Evolutionary conservation across 768 basidiomycete species (phyloP).

Genomic region (Rhizopogon sp.): DNA sequence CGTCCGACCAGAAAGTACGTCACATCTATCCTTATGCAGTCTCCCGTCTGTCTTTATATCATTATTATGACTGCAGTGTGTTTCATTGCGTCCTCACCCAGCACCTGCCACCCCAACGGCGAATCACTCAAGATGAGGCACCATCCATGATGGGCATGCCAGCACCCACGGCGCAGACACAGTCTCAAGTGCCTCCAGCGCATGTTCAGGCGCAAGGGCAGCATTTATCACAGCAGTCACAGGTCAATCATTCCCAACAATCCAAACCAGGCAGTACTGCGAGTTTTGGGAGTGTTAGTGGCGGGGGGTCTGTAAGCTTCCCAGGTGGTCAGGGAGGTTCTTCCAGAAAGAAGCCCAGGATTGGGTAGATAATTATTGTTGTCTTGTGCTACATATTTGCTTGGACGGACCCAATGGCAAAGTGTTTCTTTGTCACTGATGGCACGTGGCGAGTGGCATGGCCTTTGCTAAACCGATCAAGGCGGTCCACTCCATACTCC

Average conservation of each 20-base stretch:
- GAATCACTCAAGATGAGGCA: slow-evolving; percentile 91
- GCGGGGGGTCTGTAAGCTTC: slow-evolving; percentile 34
- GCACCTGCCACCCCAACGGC: slow-evolving; percentile 78
- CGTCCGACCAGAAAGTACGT: slow-evolving; percentile 81
- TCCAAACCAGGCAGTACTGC: slow-evolving; percentile 54
- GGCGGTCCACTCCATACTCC: neutral
- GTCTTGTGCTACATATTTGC: neutral
- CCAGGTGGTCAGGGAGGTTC: slow-evolving; percentile 29
- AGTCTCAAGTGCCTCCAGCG: slow-evolving; percentile 38
- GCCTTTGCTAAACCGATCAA: slow-evolving; percentile 1
- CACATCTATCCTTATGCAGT: neutral
- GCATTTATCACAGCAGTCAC: slow-evolving; percentile 23
- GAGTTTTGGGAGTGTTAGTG: slow-evolving; percentile 61
- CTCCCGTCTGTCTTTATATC: neutral
- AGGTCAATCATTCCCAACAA: slow-evolving; percentile 19
- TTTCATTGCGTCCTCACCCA: slow-evolving; percentile 61
- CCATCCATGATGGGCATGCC: slow-evolving; percentile 78
- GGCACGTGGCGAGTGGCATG: neutral
- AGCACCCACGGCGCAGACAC: slow-evolving; percentile 39
- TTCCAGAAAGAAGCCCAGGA: slow-evolving; percentile 56
- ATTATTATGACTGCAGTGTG: slow-evolving; percentile 42
- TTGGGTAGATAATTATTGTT: slow-evolving; percentile 30
- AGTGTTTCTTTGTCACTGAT: no score
- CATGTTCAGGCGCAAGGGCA: slow-evolving; percentile 45
- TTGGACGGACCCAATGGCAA: no score